phyloP scores from a whole-genome alignment of 345 rosid species.

The Carallia brachiata region DNA sequence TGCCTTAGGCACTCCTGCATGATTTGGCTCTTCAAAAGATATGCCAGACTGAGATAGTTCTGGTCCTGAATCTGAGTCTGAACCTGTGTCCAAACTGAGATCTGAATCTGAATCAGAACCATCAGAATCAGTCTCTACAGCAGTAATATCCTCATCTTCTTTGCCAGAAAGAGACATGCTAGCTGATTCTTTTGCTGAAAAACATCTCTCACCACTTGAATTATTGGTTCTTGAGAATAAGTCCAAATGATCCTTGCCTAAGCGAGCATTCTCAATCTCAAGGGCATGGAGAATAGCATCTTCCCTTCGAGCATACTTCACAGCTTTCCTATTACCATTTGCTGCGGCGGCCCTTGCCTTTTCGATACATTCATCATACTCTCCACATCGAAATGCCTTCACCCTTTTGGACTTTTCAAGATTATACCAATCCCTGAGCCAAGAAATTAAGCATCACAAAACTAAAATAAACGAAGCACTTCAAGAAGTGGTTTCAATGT shows the following conservation, averaged over 20 bases:
- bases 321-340: slow-evolving; percentile 62
- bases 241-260: slow-evolving; percentile 50
- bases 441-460: slow-evolving; percentile 11
- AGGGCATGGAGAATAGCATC: slow-evolving; percentile 92
- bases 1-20: slow-evolving; percentile 41
- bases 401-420: slow-evolving; percentile 93
- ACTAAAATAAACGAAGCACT: no score
- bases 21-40: slow-evolving; percentile 65
- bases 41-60: slow-evolving; percentile 67
- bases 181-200: slow-evolving; percentile 49
- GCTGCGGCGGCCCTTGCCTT: slow-evolving; percentile 85
- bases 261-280: slow-evolving; percentile 74
- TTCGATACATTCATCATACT: slow-evolving; percentile 73
- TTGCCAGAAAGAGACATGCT: slow-evolving; percentile 46
- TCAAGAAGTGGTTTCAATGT: no score
- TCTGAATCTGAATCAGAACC: slow-evolving; percentile 20
- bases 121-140: slow-evolving; percentile 40
- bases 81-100: slow-evolving; percentile 2
- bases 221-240: slow-evolving; percentile 34
- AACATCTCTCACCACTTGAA: slow-evolving; percentile 35
- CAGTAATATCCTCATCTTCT: slow-evolving; percentile 44
- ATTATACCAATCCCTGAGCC: slow-evolving; percentile 87
- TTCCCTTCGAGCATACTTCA: slow-evolving; percentile 87
- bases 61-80: slow-evolving; percentile 22
- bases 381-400: slow-evolving; percentile 97